A percentile compares a stretch with the other conserved stretches of the same genome.
Evolutionary conservation across 2,329 filamentous ascomycete genomes (phyloP).

Genomic region (Davidsoniella neocaledoniae): DNA sequence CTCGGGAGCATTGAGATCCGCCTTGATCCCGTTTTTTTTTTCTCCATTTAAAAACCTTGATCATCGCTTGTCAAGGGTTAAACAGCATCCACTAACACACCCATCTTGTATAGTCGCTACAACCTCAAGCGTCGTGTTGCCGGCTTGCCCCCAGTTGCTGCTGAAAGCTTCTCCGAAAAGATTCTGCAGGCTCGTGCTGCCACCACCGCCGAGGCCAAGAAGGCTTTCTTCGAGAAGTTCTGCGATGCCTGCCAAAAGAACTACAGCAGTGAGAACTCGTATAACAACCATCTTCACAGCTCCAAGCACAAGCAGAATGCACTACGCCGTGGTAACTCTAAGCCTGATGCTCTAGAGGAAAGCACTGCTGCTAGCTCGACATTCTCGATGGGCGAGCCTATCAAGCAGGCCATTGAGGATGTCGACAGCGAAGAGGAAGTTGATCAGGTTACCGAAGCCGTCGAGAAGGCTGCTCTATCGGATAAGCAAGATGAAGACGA

Average conservation of each 20-base stretch:
- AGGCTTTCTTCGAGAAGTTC: constrained; percentile 70
- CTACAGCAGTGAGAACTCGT: constrained; percentile 94
- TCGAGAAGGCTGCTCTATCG: constrained; percentile 55
- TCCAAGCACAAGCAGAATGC: constrained; percentile 57
- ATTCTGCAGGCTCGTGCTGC: constrained; percentile 79
- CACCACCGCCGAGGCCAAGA: constrained; percentile 68
- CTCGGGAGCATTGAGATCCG: no score
- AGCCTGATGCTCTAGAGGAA: constrained; percentile 51
- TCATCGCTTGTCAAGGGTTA: constrained; percentile 2
- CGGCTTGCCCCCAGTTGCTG: constrained; percentile 74
- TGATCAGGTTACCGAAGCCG: constrained; percentile 56
- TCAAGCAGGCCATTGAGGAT: constrained; percentile 32
- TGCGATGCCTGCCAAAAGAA: constrained; percentile 78
- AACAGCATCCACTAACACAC: constrained; percentile 1
- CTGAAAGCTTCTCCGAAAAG: constrained; percentile 89
- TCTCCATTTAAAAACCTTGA: background rate
- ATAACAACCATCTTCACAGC: constrained; percentile 78
- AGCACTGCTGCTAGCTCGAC: constrained; percentile 79
- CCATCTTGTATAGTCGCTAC: constrained; percentile 47
- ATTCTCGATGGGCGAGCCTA: constrained; percentile 74
- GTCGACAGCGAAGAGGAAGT: constrained; percentile 60
- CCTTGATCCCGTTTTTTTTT: background rate
- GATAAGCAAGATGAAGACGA: constrained; percentile 28
- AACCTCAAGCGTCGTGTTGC: constrained; percentile 92
- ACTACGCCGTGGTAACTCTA: background rate